A percentile compares a stretch with the other conserved stretches of the same genome.
Evolutionary conservation across 2,329 filamentous ascomycete species (phyloP).

Genomic region (Fusarium nisikadoi): DNA sequence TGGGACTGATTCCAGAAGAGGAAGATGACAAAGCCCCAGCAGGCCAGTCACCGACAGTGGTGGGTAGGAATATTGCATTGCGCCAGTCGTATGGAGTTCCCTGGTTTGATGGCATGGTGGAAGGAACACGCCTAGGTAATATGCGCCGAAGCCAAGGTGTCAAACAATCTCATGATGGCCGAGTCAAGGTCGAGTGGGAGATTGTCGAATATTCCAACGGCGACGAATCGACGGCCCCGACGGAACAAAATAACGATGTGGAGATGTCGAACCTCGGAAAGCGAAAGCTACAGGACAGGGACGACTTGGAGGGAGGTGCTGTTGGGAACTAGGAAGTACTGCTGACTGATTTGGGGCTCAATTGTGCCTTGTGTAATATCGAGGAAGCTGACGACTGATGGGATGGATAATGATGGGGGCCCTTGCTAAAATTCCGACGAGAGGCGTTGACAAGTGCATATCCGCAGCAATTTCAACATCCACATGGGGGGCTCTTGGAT

Average conservation of each 20-base stretch:
- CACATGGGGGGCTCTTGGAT: not conserved
- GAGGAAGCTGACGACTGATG: conserved; percentile 6
- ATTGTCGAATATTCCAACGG: conserved; percentile 76
- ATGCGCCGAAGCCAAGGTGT: conserved; percentile 70
- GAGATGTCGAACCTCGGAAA: conserved; percentile 55
- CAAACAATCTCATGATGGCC: conserved; percentile 67
- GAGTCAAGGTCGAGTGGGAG: conserved; percentile 81
- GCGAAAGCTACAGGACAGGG: conserved; percentile 62
- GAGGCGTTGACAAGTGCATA: conserved; percentile 2
- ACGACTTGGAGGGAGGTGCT: conserved; percentile 41
- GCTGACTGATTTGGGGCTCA: not conserved
- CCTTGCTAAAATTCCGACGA: not conserved
- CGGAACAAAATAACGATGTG: conserved; percentile 52
- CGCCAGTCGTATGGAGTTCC: conserved; percentile 76
- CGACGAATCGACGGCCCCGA: conserved; percentile 22
- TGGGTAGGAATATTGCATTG: conserved; percentile 48
- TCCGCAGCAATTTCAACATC: not conserved
- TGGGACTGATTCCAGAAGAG: conserved; percentile 74
- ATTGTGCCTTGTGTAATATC: conserved; percentile 5
- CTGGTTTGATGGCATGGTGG: conserved; percentile 86
- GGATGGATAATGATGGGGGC: conserved; percentile 17
- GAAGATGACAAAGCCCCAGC: conserved; percentile 41
- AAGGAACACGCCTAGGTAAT: conserved; percentile 77
- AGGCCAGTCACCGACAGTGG: conserved; percentile 1
- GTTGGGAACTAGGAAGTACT: conserved; percentile 6